Evolutionary conservation across 768 basidiomycete genomes (phyloP), one percentile per base, ranked within the genome.

Genomic region (Cystofilobasidium bisporidii): DNA sequence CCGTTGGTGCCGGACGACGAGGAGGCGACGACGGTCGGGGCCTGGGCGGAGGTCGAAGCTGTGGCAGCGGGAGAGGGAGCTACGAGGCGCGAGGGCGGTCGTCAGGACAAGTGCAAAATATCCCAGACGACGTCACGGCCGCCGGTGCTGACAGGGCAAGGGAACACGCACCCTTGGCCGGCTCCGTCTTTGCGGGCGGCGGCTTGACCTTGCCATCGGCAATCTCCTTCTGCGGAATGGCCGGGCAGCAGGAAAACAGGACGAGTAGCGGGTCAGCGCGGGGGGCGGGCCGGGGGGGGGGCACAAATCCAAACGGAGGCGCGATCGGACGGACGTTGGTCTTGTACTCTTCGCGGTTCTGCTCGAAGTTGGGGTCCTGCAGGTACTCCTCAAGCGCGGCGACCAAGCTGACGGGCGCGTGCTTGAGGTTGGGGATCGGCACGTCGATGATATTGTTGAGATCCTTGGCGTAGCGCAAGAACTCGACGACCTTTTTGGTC

Each of bases 301-400:
- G 82, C 77, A 36, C n/a, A n/a, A n/a, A n/a, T n/a, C n/a, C n/a
- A n/a, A n/a, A n/a, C n/a, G n/a, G 36, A 36, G 5, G 36, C 36
- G 36, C 36, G 36, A 36, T 5, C 6, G 89, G 89, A 50, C 48
- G 48, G 22, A 56, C 53, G 76, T 85, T 90, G 28, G 85, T 80
- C 78, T 83, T 91, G 79, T 99, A 97, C 74, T 98, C 96, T 12
- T 87, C 79, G 70, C 94, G 80, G 77, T 97, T 98, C 77, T 89
- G 86, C 76, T 98, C 96, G 72, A 99, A 99, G 74, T 91, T 91
- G 28, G 93, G 89, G 77, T 99, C 96, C 65, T 90, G 86, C 61
- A 99, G 81, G 75, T 98, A 99, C 74, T 98, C 94, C 75, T 98
- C 88, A 36, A 99, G 82, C 24, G 96, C 85, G 41, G 86, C 86